These are phyloP conservation scores for Pythium sp. DNA, from an alignment of 352 stramenopile species.

Conservation along the genomic window DNA sequence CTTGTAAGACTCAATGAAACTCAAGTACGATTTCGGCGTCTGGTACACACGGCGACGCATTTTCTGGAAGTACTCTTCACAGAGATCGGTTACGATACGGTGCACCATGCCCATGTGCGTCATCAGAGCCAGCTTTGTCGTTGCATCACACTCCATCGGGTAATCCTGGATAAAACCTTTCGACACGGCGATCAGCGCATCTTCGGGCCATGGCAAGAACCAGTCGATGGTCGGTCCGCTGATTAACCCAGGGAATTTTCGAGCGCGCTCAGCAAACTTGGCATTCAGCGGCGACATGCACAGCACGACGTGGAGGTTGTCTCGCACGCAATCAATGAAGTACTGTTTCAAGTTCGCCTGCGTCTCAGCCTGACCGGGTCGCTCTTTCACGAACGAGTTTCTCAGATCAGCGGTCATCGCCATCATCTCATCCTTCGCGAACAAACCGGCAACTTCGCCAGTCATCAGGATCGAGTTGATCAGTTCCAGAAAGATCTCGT, in stretches of 20 bases:
- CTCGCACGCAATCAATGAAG: conserved; percentile 97
- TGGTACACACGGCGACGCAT: conserved; percentile 98
- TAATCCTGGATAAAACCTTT: conserved; percentile 97
- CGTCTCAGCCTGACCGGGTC: conserved; percentile 93
- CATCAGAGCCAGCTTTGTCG: conserved; percentile 89
- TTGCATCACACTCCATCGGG: conserved; percentile 91
- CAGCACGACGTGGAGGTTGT: conserved; percentile 98
- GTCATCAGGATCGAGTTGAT: conserved; percentile 99
- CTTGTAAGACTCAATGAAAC: conserved; percentile 98
- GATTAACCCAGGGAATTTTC: conserved; percentile 97
- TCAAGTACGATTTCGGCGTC: conserved; percentile 98
- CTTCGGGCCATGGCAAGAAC: conserved; percentile 98
- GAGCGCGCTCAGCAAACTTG: conserved; percentile 95
- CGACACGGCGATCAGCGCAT: conserved; percentile 96
- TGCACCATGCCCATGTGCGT: conserved; percentile 98
- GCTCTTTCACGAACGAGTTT: conserved; percentile 93
- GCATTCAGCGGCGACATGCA: conserved; percentile 99
- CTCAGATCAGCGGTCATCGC: conserved; percentile 97
- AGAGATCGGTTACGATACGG: conserved; percentile 96
- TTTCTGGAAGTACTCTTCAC: conserved; percentile 98
- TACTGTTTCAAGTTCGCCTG: conserved; percentile 97
- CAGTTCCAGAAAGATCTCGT: conserved; percentile 98
- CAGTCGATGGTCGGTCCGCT: conserved; percentile 98
- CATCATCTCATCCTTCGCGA: conserved; percentile 99
- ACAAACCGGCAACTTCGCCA: conserved; percentile 97